Conservation (phyloP, 768 basidiomycete genomes). For the Sarcomyxa edulis region DNA sequence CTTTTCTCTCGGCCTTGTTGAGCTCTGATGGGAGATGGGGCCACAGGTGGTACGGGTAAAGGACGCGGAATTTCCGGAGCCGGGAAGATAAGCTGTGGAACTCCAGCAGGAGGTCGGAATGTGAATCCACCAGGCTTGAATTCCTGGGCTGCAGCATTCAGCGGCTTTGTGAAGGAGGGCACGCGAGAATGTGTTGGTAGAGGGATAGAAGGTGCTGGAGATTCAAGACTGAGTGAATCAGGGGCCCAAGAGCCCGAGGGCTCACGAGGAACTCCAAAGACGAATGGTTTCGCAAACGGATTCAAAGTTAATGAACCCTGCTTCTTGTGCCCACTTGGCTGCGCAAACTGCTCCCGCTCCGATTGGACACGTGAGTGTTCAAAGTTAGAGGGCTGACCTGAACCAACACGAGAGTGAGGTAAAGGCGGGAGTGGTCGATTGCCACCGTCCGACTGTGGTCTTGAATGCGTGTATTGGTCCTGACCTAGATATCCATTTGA, state of each 20-base stretch:
- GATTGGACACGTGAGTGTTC: too few relatives aligned
- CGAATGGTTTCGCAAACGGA: slow-evolving; percentile 80
- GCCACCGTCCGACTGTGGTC: slow-evolving; percentile 37
- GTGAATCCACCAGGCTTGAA: slow-evolving; percentile 78
- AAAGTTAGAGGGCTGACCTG: slow-evolving; percentile 56
- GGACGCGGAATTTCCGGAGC: slow-evolving; percentile 18
- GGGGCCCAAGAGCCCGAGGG: slow-evolving; percentile 25
- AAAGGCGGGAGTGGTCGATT: slow-evolving; percentile 52
- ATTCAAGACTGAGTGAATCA: slow-evolving; percentile 23
- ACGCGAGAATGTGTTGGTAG: slow-evolving; percentile 34
- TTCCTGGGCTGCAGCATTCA: slow-evolving; percentile 75
- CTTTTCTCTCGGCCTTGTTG: slow-evolving; percentile 79
- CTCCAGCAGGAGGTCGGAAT: slow-evolving; percentile 66
- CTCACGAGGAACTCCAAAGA: slow-evolving; percentile 51
- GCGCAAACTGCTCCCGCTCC: too few relatives aligned
- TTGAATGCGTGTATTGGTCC: slow-evolving; percentile 33
- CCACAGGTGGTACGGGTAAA: slow-evolving; percentile 25
- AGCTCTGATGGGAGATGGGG: slow-evolving; percentile 37
- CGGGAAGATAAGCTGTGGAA: slow-evolving; percentile 50
- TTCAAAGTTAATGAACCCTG: too few relatives aligned
- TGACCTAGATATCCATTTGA: slow-evolving; percentile 14
- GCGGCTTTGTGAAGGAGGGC: slow-evolving; percentile 56
- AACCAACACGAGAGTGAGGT: slow-evolving; percentile 62
- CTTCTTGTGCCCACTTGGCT: too few relatives aligned
- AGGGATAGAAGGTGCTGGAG: slow-evolving; percentile 30